These are phyloP conservation scores for Stellera chamaejasme DNA, from an alignment of 345 rosid genomes.

Conservation along the genomic window DNA sequence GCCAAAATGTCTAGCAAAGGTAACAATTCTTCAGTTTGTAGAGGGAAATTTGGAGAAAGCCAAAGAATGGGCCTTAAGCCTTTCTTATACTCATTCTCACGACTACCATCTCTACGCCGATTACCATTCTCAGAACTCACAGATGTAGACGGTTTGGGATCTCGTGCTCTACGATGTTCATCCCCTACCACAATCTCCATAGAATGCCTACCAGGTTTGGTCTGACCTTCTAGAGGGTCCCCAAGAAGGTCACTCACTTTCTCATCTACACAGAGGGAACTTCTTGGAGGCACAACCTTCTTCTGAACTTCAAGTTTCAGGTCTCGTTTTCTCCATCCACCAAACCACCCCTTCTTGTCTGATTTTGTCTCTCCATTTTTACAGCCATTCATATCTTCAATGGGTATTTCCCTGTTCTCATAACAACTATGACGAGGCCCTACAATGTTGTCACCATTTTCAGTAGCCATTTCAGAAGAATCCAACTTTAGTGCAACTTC, in stretches of 20 bases:
- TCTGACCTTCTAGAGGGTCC: conserved; percentile 54
- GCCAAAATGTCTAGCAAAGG: conserved; percentile 98
- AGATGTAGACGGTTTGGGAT: conserved; percentile 40
- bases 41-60: conserved; percentile 81
- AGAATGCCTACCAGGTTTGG: conserved; percentile 77
- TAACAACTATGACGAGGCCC: conserved; percentile 61
- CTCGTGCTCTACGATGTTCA: conserved; percentile 55
- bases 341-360: conserved; percentile 97
- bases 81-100: conserved; percentile 89
- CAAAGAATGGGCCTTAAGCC: conserved; percentile 90
- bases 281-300: conserved; percentile 63
- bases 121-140: conserved; percentile 29
- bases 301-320: conserved; percentile 51
- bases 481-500: conserved; percentile 82
- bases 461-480: conserved; percentile 45
- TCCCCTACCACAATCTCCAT: conserved; percentile 60
- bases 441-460: conserved; percentile 41
- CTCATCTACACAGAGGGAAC: conserved; percentile 77
- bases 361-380: conserved; percentile 46
- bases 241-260: conserved; percentile 74
- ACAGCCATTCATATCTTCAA: conserved; percentile 42
- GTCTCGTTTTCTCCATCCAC: conserved; percentile 87
- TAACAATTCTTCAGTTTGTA: conserved; percentile 88
- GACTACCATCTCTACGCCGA: conserved; percentile 51
- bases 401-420: conserved; percentile 75